Conservation (phyloP, 2,329 filamentous ascomycete genomes). For the Incumbomyces delicatus region DNA sequence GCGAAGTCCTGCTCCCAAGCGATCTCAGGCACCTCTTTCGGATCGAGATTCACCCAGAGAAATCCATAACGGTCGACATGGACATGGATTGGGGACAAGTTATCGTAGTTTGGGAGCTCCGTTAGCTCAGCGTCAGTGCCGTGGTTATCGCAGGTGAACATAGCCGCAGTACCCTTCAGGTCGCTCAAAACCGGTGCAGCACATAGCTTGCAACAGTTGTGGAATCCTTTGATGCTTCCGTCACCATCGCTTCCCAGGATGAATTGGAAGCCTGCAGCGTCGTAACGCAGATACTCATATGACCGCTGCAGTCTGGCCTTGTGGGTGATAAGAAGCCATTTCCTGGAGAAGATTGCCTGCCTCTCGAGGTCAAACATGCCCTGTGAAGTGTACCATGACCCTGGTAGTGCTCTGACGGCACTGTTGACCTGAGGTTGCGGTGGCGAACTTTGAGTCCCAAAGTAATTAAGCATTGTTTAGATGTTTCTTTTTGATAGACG, state of each 20-base stretch:
- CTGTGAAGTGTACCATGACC: conserved; percentile 40
- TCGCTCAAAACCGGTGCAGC: conserved; percentile 45
- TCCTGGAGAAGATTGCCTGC: conserved; percentile 41
- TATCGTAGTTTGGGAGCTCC: conserved; percentile 48
- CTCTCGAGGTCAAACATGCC: conserved; percentile 39
- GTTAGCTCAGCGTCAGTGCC: conserved; percentile 48
- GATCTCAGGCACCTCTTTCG: conserved; percentile 26
- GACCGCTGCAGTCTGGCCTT: conserved; percentile 38
- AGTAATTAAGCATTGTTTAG: conserved; percentile 8
- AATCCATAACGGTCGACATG: conserved; percentile 28
- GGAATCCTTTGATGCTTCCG: conserved; percentile 49
- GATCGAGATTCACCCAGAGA: conserved; percentile 51
- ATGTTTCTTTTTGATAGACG: too few species aligned
- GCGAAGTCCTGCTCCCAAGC: conserved; percentile 45
- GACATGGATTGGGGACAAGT: conserved; percentile 37
- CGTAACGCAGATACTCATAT: conserved; percentile 32
- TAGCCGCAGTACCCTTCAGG: conserved; percentile 21
- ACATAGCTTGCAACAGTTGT: conserved; percentile 54
- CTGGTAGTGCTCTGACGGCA: conserved; percentile 33
- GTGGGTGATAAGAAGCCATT: conserved; percentile 30
- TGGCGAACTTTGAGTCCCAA: background rate
- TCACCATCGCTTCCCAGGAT: conserved; percentile 44
- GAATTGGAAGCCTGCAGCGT: conserved; percentile 43
- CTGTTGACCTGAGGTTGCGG: conserved; percentile 21
- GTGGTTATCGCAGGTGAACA: conserved; percentile 53